Evolutionary conservation across 202 grass and related monocot genomes (phyloP), one percentile per base, ranked within the genome.

Genomic region (Hordeum pubiflorum): DNA sequence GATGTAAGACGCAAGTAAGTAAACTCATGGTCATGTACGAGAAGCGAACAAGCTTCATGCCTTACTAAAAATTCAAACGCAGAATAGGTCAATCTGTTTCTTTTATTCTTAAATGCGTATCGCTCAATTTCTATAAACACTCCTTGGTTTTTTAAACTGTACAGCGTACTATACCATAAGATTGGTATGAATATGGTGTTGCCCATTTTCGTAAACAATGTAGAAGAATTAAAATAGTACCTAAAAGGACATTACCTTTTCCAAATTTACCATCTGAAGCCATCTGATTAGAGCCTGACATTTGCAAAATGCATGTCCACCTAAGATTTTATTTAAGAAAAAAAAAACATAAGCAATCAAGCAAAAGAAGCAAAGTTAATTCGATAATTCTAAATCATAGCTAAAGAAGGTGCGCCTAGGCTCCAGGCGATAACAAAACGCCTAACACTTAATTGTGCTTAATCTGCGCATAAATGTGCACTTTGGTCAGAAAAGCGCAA

Each of bases 231-330:
- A n/a, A 80, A 60, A 24, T 23, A 20, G 13, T 2, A 60, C 37
- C 18, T 2, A 73, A 12, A 26, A 39, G 32, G 54, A 26, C 9
- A 26, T 85, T 56, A 85, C 87, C 82, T 81, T 75, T 89, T 37
- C 87, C 87, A 85, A 89, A 89, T 50, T 77, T 89, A 64, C 87
- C 77, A 34, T 89, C 82, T 27, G 82, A 85, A 85, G 34, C 77
- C 82, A 85, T 85, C 72, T 34, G 63, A 27, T 65, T 85, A 81
- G 78, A 89, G 43, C 77, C 83, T 63, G 87, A 81, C 82, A 89
- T 85, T 72, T 17, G 32, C 3, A 33, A 34, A 78, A 78, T 58
- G 80, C 85, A 87, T 87, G 58, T 18, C 71, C 78, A 85, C 77
- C 82, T 77, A 20, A 75, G 72, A 23, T 26, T 63, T 57, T 33